phyloP scores from a whole-genome alignment of 78 protist genomes.

The Dictyostelium brefeldianum region DNA sequence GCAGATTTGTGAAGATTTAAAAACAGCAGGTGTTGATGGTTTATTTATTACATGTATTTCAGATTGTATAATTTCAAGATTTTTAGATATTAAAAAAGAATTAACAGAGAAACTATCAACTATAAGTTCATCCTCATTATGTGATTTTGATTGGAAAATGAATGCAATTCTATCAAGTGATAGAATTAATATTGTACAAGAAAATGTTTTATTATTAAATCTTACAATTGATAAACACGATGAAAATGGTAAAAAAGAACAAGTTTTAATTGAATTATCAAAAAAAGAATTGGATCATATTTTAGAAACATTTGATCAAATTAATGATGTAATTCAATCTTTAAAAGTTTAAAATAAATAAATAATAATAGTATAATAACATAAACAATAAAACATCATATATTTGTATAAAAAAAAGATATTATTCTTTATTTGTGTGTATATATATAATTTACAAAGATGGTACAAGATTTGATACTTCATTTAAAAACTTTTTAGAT shows the following conservation, averaged over 20 bases:
- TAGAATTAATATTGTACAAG: slow-evolving; percentile 61
- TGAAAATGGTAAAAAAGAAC: slow-evolving; percentile 25
- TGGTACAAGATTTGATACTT: slow-evolving; percentile 55
- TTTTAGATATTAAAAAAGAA: slow-evolving; percentile 66
- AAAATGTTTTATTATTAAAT: slow-evolving; percentile 60
- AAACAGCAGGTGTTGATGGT: slow-evolving; percentile 21
- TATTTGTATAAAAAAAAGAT: not conserved
- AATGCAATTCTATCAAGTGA: slow-evolving; percentile 76
- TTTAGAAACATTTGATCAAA: slow-evolving; percentile 43
- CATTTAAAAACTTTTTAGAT: slow-evolving; percentile 50
- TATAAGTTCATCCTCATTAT: slow-evolving; percentile 36
- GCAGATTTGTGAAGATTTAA: slow-evolving; percentile 60
- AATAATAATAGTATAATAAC: not conserved
- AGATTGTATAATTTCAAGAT: slow-evolving; percentile 59
- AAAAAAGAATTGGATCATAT: slow-evolving; percentile 74
- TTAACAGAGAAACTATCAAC: slow-evolving; percentile 61
- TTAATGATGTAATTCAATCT: slow-evolving; percentile 52
- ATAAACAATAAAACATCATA: not conserved
- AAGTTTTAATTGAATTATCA: slow-evolving; percentile 49
- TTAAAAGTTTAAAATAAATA: slow-evolving; percentile 20
- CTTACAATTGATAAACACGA: slow-evolving; percentile 29
- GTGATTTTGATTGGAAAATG: slow-evolving; percentile 81
- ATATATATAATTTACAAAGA: slow-evolving; percentile 42
- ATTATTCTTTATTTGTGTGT: not conserved
- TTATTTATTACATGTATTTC: not conserved